These are phyloP conservation scores for Aureobasidium mangrovei DNA, from an alignment of 2,329 filamentous ascomycete genomes.

Conservation along the genomic window DNA sequence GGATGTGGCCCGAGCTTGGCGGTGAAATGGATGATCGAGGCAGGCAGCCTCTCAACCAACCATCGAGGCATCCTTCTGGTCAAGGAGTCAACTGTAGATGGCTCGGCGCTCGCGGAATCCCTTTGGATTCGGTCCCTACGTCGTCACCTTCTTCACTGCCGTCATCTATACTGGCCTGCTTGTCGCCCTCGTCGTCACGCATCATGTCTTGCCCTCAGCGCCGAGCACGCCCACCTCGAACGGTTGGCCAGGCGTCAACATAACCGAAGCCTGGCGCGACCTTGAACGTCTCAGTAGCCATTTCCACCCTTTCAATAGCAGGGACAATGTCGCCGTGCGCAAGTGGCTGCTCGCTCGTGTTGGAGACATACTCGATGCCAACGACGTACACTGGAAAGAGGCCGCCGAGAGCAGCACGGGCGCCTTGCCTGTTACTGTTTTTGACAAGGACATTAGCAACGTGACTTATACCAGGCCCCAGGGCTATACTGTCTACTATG, in stretches of 20 bases:
- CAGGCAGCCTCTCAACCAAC: background rate
- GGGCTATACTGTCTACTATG: constrained; percentile 60
- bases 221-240: constrained; percentile 50
- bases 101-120: constrained; percentile 29
- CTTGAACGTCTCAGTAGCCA: constrained; percentile 63
- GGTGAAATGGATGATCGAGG: constrained; percentile 2
- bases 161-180: constrained; percentile 69
- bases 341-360: constrained; percentile 66
- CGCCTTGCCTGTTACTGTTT: constrained; percentile 46
- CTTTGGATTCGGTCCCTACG: constrained; percentile 67
- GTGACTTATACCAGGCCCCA: constrained; percentile 46
- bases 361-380: constrained; percentile 57
- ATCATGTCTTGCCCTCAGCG: constrained; percentile 66
- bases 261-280: constrained; percentile 81
- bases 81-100: constrained; percentile 3
- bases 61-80: background rate
- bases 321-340: constrained; percentile 70
- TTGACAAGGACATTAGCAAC: constrained; percentile 73
- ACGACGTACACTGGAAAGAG: constrained; percentile 39
- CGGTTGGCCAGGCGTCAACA: constrained; percentile 54
- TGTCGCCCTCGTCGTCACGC: constrained; percentile 61
- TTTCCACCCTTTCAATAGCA: constrained; percentile 86
- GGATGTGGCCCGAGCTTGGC: background rate
- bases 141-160: constrained; percentile 73
- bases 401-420: background rate